phyloP scores from a whole-genome alignment of 768 basidiomycete species.

The Symmetrospora coprosmae region DNA sequence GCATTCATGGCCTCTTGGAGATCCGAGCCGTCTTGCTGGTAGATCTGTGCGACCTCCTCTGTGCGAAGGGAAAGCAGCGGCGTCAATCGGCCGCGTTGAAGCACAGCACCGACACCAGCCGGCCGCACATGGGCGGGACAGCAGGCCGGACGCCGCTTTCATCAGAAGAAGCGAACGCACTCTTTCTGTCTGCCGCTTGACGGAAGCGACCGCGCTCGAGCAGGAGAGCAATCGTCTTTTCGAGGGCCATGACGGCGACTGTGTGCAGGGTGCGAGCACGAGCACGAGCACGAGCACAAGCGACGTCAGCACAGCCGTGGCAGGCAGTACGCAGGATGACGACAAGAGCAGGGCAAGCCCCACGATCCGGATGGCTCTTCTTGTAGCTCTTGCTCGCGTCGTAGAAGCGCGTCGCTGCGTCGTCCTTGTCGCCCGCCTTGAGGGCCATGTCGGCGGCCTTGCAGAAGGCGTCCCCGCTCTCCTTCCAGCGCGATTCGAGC shows the following conservation, averaged over 20 bases:
- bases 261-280: not conserved
- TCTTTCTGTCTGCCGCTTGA: conserved; percentile 94
- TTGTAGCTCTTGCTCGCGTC: conserved; percentile 95
- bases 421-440: conserved; percentile 69
- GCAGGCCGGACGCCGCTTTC: not conserved
- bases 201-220: conserved; percentile 77
- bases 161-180: conserved; percentile 33
- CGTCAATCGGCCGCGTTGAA: too few species aligned
- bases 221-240: conserved; percentile 68
- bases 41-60: conserved; percentile 81
- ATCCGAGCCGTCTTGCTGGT: conserved; percentile 66
- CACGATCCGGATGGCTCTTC: conserved; percentile 69
- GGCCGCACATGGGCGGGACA: not conserved
- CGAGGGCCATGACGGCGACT: conserved; percentile 82
- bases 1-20: conserved; percentile 40
- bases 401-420: conserved; percentile 98
- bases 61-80: not conserved
- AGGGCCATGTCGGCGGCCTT: conserved; percentile 90
- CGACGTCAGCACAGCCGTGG: not conserved
- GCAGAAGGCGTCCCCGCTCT: conserved; percentile 80
- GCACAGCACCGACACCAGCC: too few species aligned
- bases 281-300: not conserved
- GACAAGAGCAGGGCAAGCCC: conserved; percentile 32
- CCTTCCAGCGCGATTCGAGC: conserved; percentile 78
- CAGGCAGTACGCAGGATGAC: not conserved